Percentiles rank a stretch among this genome's conserved stretches.
Conservation (phyloP, 768 basidiomycete species). For the Sarcomyxa edulis region DNA sequence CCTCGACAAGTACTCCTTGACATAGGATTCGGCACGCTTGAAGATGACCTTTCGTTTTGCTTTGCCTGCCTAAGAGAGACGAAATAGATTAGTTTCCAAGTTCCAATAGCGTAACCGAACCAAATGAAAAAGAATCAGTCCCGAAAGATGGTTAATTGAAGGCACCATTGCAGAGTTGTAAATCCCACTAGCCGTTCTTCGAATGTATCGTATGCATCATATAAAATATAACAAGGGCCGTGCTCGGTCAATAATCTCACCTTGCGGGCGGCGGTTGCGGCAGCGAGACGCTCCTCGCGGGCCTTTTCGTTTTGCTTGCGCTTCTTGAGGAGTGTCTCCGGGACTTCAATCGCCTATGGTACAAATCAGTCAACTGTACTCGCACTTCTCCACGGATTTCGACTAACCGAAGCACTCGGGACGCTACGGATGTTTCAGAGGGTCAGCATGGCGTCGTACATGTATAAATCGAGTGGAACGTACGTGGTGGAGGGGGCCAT, state of each 20-base stretch:
- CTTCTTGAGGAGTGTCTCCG: slow-evolving; percentile 99
- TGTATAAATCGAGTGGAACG: slow-evolving; percentile 17
- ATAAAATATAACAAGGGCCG: slow-evolving; percentile 17
- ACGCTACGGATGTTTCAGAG: slow-evolving; percentile 27
- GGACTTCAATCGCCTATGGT: slow-evolving; percentile 85
- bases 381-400: slow-evolving; percentile 2
- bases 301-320: slow-evolving; percentile 97
- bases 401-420: slow-evolving; percentile 54
- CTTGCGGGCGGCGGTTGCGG: slow-evolving; percentile 83
- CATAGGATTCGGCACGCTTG: slow-evolving; percentile 98
- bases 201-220: slow-evolving; percentile 83
- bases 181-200: slow-evolving; percentile 71
- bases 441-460: background rate
- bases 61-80: slow-evolving; percentile 64
- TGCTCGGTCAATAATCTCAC: slow-evolving; percentile 39
- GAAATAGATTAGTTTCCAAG: slow-evolving; percentile 5
- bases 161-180: slow-evolving; percentile 64
- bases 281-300: slow-evolving; percentile 86
- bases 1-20: slow-evolving; percentile 90
- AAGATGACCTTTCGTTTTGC: slow-evolving; percentile 96
- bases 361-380: slow-evolving; percentile 12
- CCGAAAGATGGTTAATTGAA: slow-evolving; percentile 95
- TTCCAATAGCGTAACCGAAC: slow-evolving; percentile 4
- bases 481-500: slow-evolving; percentile 59
- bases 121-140: slow-evolving; percentile 47